Percentiles rank a stretch among this genome's conserved stretches.
Conservation (phyloP, 2,329 filamentous ascomycete genomes). For the Cercospora brassicicola region DNA sequence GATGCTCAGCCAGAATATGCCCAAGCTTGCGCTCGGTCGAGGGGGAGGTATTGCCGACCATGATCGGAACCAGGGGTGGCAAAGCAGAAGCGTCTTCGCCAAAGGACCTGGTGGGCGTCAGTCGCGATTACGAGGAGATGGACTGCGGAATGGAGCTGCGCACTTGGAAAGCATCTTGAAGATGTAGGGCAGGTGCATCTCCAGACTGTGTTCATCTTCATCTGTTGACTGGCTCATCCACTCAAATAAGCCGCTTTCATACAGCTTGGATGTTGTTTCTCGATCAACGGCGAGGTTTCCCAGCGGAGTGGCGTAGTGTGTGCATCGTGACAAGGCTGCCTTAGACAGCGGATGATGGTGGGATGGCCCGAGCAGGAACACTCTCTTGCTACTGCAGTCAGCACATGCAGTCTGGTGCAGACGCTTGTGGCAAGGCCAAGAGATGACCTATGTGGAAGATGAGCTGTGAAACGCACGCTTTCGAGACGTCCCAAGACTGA, state of each 20-base stretch:
- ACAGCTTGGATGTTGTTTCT: constrained; percentile 54
- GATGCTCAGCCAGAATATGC: constrained; percentile 70
- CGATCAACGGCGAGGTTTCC: constrained; percentile 68
- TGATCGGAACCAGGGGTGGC: constrained; percentile 77
- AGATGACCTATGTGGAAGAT: not conserved
- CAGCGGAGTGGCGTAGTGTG: constrained; percentile 70
- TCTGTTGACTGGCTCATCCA: constrained; percentile 68
- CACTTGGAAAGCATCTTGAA: constrained; percentile 69
- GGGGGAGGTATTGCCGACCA: constrained; percentile 73
- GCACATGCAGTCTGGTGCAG: not conserved
- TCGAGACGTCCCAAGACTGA: constrained; percentile 77
- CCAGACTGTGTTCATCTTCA: constrained; percentile 83
- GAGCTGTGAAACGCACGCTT: constrained; percentile 54
- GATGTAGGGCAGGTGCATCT: constrained; percentile 95
- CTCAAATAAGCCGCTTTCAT: constrained; percentile 57
- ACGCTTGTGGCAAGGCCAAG: not conserved
- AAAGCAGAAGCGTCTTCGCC: constrained; percentile 52
- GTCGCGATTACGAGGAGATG: not conserved
- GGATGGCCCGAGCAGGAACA: constrained; percentile 91
- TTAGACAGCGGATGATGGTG: constrained; percentile 80
- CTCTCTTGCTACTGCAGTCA: constrained; percentile 62
- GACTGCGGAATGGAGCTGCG: not conserved
- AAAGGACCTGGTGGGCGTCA: constrained; percentile 34
- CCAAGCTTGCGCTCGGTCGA: constrained; percentile 69
- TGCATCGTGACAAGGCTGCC: constrained; percentile 73